Conservation (phyloP, 192 early-diverging fungal genomes). For the Coemansia sp. region DNA sequence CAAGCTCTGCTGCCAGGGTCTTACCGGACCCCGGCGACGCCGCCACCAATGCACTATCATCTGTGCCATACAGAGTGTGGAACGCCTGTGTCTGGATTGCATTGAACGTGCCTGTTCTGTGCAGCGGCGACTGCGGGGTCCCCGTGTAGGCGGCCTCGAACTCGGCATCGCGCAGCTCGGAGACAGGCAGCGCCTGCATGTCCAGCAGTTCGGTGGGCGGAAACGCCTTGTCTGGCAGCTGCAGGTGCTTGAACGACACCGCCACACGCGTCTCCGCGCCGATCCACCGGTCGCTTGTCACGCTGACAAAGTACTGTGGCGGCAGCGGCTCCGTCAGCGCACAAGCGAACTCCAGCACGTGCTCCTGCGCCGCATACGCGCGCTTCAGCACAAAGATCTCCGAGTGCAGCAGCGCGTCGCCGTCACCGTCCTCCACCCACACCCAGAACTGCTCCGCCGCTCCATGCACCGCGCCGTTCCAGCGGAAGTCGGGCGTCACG, state of each 20-base stretch:
- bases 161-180: conserved; percentile 69
- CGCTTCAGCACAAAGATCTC: conserved; percentile 92
- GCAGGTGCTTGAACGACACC: conserved; percentile 90
- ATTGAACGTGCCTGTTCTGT: conserved; percentile 64
- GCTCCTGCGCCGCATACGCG: conserved; percentile 80
- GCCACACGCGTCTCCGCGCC: conserved; percentile 88
- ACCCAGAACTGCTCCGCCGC: conserved; percentile 92
- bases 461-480: conserved; percentile 86
- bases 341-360: conserved; percentile 86
- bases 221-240: conserved; percentile 88
- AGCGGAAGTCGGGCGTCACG: conserved; percentile 92
- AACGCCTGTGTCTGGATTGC: conserved; percentile 97
- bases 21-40: conserved; percentile 95
- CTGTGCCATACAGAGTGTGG: conserved; percentile 82
- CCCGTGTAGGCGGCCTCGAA: conserved; percentile 71
- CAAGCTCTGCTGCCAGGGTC: conserved; percentile 94
- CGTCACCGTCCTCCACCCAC: conserved; percentile 91
- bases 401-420: conserved; percentile 82
- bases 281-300: conserved; percentile 96
- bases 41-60: conserved; percentile 90
- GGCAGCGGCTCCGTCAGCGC: conserved; percentile 90
- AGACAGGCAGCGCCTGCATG: conserved; percentile 82
- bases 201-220: conserved; percentile 95
- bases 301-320: conserved; percentile 93
- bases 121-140: conserved; percentile 16